A percentile compares a stretch with the other conserved stretches of the same genome.
phyloP scores from a whole-genome alignment of 208 protist genomes.

The Crithidia expoeki region DNA sequence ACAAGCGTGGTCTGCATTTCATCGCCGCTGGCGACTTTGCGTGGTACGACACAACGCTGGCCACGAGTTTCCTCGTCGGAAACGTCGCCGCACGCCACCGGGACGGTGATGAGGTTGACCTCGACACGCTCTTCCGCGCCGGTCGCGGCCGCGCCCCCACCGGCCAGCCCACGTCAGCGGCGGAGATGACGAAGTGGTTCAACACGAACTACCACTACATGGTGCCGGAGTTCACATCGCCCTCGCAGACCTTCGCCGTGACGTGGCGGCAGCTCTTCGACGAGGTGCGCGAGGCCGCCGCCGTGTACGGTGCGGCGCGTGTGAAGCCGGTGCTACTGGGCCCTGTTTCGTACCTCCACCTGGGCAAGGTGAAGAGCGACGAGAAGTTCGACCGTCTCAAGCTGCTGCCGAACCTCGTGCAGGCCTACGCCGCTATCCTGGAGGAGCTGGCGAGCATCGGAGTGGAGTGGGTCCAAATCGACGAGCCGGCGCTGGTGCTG shows the following conservation, averaged over 20 bases:
- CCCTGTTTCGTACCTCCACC: slow-evolving; percentile 77
- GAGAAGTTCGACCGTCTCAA: slow-evolving; percentile 49
- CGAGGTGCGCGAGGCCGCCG: slow-evolving; percentile 68
- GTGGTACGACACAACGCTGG: slow-evolving; percentile 85
- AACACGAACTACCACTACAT: slow-evolving; percentile 95
- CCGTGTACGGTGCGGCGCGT: slow-evolving; percentile 33
- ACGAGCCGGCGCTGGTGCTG: slow-evolving; percentile 86
- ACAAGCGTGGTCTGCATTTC: slow-evolving; percentile 7
- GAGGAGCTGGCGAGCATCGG: slow-evolving; percentile 45
- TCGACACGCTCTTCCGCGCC: slow-evolving; percentile 89
- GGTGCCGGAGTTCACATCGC: slow-evolving; percentile 83
- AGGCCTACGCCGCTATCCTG: slow-evolving; percentile 75
- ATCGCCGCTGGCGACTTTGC: slow-evolving; percentile 62
- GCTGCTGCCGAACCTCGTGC: slow-evolving; percentile 56
- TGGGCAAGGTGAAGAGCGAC: slow-evolving; percentile 69
- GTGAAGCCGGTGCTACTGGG: slow-evolving; percentile 83
- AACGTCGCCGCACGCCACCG: slow-evolving; percentile 74
- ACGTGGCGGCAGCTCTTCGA: slow-evolving; percentile 55
- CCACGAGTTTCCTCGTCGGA: slow-evolving; percentile 72
- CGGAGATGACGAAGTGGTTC: slow-evolving; percentile 95
- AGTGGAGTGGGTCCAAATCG: slow-evolving; percentile 80
- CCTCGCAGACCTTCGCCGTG: slow-evolving; percentile 38
- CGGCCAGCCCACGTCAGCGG: slow-evolving; percentile 51
- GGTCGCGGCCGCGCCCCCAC: slow-evolving; percentile 68
- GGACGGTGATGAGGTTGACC: slow-evolving; percentile 28